These are phyloP conservation scores for Crithidia expoeki DNA, from an alignment of 208 protist species.

Conservation along the genomic window DNA sequence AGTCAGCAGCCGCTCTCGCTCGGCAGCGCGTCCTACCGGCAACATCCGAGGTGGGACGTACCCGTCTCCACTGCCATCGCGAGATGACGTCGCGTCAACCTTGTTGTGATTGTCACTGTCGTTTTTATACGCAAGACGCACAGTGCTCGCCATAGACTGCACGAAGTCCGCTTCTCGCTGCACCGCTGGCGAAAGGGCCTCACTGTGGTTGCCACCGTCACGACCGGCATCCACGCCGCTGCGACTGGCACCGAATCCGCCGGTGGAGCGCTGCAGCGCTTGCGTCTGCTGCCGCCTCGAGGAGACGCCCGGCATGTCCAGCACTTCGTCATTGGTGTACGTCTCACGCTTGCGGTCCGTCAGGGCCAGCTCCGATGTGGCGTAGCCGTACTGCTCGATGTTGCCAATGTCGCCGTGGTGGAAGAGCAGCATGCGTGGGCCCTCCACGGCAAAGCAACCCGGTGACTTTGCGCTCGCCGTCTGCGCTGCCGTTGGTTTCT, in stretches of 20 bases:
- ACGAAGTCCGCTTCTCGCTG: slow-evolving; percentile 25
- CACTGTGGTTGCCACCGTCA: slow-evolving; percentile 1
- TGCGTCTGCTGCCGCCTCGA: slow-evolving; percentile 29
- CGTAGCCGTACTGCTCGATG: slow-evolving; percentile 51
- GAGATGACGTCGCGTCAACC: background rate
- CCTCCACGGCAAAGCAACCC: slow-evolving; percentile 62
- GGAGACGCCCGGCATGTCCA: slow-evolving; percentile 71
- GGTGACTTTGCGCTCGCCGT: slow-evolving; percentile 50
- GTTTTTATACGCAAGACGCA: slow-evolving; percentile 4
- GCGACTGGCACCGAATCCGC: slow-evolving; percentile 16
- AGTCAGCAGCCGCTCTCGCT: slow-evolving; percentile 69
- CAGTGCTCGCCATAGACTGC: slow-evolving; percentile 31
- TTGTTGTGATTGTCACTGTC: background rate
- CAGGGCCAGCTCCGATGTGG: slow-evolving; percentile 73
- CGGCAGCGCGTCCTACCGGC: slow-evolving; percentile 63
- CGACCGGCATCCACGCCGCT: background rate
- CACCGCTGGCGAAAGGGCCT: slow-evolving; percentile 19
- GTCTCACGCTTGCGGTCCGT: slow-evolving; percentile 42
- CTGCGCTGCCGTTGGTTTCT: slow-evolving; percentile 40
- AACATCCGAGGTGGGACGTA: slow-evolving; percentile 57
- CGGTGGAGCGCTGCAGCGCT: slow-evolving; percentile 45
- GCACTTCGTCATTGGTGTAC: slow-evolving; percentile 62
- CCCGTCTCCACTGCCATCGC: background rate
- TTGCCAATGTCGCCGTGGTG: slow-evolving; percentile 80
- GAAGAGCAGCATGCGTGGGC: slow-evolving; percentile 76